Percentiles rank a stretch among this genome's conserved stretches.
Conservation (phyloP, 202 grass and related monocot genomes). For the Saccharum hybrid region DNA sequence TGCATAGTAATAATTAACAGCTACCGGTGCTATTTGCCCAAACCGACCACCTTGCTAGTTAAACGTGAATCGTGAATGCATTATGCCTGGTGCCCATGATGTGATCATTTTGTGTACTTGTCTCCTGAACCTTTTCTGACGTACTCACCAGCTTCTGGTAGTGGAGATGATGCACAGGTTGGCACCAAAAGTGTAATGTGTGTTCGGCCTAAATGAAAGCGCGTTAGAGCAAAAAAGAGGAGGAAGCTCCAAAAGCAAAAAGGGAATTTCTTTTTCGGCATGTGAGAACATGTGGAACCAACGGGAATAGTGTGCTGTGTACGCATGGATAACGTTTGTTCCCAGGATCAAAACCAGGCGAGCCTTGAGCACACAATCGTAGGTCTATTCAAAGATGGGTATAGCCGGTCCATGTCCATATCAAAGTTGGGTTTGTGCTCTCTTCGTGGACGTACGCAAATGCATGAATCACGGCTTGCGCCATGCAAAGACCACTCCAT, state of each 20-base stretch:
- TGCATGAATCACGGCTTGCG: constrained; percentile 14
- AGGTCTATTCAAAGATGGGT: not conserved
- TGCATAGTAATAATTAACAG: too few species aligned
- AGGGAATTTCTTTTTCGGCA: too few species aligned
- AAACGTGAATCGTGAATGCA: constrained; percentile 28
- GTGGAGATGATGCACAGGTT: constrained; percentile 29
- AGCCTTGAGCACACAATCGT: not conserved
- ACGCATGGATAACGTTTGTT: constrained; percentile 27
- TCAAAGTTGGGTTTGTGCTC: constrained; percentile 19
- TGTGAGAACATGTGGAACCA: too few species aligned
- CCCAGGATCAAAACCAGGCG: constrained; percentile 28
- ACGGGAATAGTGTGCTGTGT: too few species aligned
- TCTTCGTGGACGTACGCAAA: not conserved
- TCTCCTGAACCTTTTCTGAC: not conserved
- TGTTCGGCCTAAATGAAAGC: constrained; percentile 43
- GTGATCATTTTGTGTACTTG: not conserved
- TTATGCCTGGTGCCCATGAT: not conserved
- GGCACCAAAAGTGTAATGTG: constrained; percentile 3
- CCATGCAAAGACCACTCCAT: not conserved
- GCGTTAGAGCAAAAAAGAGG: not conserved
- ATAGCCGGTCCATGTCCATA: not conserved
- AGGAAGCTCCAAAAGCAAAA: not conserved
- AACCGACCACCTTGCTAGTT: not conserved
- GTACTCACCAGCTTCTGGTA: not conserved
- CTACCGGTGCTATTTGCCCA: not conserved